phyloP scores from a whole-genome alignment of 83 land plant genomes.

The Larix sibirica region DNA sequence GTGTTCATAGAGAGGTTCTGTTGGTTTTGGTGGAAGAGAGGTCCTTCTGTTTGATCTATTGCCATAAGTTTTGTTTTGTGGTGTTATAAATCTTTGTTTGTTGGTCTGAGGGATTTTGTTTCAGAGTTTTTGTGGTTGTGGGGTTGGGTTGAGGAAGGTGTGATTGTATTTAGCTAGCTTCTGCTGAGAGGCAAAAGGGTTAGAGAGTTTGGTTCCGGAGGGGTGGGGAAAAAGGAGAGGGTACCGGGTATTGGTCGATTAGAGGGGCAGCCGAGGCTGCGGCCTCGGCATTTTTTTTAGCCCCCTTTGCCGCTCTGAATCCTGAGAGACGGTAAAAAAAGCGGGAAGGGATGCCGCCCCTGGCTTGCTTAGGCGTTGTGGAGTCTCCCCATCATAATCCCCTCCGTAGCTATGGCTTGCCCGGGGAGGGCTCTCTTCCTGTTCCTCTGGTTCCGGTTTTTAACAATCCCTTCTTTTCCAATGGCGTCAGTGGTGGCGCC shows the following conservation, averaged over 20 bases:
- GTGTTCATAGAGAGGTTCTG: too few species aligned
- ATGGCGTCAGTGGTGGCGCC: neutral
- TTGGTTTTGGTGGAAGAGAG: too few species aligned
- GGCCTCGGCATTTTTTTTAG: slow-evolving; percentile 68
- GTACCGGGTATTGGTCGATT: slow-evolving; percentile 21
- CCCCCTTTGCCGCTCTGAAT: slow-evolving; percentile 49
- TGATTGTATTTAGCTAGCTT: too few species aligned
- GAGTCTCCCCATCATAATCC: slow-evolving; percentile 15
- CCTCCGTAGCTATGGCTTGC: slow-evolving; percentile 31
- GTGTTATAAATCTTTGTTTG: too few species aligned
- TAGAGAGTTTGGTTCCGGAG: too few species aligned
- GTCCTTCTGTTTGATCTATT: too few species aligned
- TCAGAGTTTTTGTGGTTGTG: too few species aligned
- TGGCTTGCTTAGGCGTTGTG: slow-evolving; percentile 37
- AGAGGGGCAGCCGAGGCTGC: slow-evolving; percentile 57
- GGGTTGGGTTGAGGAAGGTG: too few species aligned
- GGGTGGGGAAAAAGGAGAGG: too few species aligned
- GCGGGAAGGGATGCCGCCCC: slow-evolving; percentile 81
- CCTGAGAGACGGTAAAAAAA: neutral
- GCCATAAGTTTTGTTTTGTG: too few species aligned
- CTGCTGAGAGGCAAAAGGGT: too few species aligned
- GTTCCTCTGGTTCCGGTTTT: slow-evolving; percentile 7
- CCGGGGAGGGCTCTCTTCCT: slow-evolving; percentile 45
- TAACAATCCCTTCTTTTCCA: neutral
- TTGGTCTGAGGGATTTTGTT: too few species aligned